These are phyloP conservation scores for Mucor indicus DNA, from an alignment of 371 early-diverging fungal genomes.

Conservation along the genomic window DNA sequence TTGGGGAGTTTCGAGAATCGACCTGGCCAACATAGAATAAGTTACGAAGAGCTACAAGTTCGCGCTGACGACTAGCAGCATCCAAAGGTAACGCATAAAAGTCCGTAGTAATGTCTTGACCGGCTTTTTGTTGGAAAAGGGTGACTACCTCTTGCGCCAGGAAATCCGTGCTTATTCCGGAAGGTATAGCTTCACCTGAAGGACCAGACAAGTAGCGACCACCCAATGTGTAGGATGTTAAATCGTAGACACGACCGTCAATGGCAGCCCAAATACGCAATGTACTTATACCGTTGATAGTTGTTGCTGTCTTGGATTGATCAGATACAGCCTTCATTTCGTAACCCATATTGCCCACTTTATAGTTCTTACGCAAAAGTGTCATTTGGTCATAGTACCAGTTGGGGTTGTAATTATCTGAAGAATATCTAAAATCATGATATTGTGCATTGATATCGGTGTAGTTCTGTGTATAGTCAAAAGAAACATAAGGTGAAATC, in stretches of 20 bases:
- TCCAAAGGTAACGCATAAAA: constrained; percentile 43
- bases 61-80: constrained; percentile 25
- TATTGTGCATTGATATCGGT: constrained; percentile 43
- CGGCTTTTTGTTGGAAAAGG: constrained; percentile 60
- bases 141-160: constrained; percentile 53
- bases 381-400: constrained; percentile 51
- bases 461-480: constrained; percentile 35
- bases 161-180: constrained; percentile 53
- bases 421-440: constrained; percentile 45
- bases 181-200: constrained; percentile 32
- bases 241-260: constrained; percentile 60
- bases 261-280: constrained; percentile 55
- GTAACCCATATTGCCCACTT: constrained; percentile 40
- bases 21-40: constrained; percentile 86
- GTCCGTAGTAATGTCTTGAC: constrained; percentile 63
- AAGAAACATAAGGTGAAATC: constrained; percentile 29
- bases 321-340: constrained; percentile 29
- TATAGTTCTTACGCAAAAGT: constrained; percentile 37
- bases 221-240: constrained; percentile 55
- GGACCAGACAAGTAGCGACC: constrained; percentile 33
- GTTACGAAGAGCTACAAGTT: constrained; percentile 71
- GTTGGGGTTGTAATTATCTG: constrained; percentile 32
- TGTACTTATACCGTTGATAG: constrained; percentile 26
- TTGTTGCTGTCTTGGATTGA: constrained; percentile 25
- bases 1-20: constrained; percentile 77